Conservation (phyloP, 2,329 filamentous ascomycete species). For the Nannizziopsis barbatae region DNA sequence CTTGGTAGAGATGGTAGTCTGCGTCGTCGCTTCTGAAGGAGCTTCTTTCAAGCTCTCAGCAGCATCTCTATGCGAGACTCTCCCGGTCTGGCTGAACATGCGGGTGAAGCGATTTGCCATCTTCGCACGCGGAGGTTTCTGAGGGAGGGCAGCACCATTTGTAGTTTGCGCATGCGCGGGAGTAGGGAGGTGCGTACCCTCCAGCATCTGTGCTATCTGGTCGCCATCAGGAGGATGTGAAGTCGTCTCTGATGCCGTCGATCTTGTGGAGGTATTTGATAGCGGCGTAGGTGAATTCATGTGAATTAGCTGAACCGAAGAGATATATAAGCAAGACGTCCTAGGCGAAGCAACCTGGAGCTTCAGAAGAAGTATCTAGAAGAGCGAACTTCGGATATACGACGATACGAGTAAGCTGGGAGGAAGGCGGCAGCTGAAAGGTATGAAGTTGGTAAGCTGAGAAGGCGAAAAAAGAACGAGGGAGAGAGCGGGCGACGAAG, state of each 20-base stretch:
- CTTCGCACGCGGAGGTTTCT: slow-evolving; percentile 30
- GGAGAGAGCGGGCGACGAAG: background rate
- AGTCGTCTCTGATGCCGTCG: slow-evolving; percentile 30
- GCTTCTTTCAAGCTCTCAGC: slow-evolving; percentile 25
- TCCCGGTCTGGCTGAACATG: slow-evolving; percentile 37
- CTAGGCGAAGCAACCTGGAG: background rate
- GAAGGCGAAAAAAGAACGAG: background rate
- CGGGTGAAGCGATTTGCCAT: slow-evolving; percentile 38
- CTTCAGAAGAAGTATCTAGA: too few species aligned
- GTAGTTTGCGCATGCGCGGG: slow-evolving; percentile 2
- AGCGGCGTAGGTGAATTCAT: slow-evolving; percentile 34
- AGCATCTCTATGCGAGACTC: slow-evolving; percentile 25
- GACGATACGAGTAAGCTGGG: background rate
- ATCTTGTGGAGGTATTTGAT: slow-evolving; percentile 36
- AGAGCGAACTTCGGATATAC: background rate
- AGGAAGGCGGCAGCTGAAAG: background rate
- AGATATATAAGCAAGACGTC: background rate
- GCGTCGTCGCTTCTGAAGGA: slow-evolving; percentile 1
- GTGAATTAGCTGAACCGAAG: slow-evolving; percentile 19
- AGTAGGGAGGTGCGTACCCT: slow-evolving; percentile 32
- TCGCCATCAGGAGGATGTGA: slow-evolving; percentile 18
- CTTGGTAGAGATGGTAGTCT: slow-evolving; percentile 4
- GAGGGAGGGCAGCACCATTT: slow-evolving; percentile 17
- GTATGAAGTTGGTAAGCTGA: background rate
- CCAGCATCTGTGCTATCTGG: slow-evolving; percentile 35